These are phyloP conservation scores for Rhododendron molle DNA, from an alignment of 148 eudicot genomes.

Conservation along the genomic window DNA sequence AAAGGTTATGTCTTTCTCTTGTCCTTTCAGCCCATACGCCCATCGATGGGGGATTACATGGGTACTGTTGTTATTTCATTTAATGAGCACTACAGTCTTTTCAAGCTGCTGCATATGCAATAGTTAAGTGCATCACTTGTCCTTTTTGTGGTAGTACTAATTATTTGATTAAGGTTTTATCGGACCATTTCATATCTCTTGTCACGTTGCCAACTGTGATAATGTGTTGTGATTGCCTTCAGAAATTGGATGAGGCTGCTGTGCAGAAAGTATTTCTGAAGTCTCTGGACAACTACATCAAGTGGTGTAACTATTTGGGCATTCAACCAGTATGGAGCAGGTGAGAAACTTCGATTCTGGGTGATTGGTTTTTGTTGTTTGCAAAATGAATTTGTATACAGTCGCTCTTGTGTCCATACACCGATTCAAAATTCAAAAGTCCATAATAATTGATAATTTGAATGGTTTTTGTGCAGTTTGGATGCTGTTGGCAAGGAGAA, in stretches of 20 bases:
- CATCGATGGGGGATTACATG: neutral
- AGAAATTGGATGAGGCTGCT: slow-evolving; percentile 97
- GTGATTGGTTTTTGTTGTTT: neutral
- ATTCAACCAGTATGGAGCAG: slow-evolving; percentile 85
- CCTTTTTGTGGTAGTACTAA: neutral
- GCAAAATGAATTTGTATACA: neutral
- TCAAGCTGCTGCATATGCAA: neutral
- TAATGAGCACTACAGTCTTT: neutral
- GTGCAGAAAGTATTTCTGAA: slow-evolving; percentile 72
- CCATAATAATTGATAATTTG: neutral
- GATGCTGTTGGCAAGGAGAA: slow-evolving; percentile 82
- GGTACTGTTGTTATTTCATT: neutral
- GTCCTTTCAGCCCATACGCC: neutral
- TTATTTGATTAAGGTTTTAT: neutral
- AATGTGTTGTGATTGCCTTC: slow-evolving; percentile 23
- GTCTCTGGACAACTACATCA: slow-evolving; percentile 89
- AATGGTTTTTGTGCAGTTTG: slow-evolving; percentile 49
- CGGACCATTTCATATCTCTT: neutral
- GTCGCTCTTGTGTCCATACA: neutral
- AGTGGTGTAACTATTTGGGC: slow-evolving; percentile 86
- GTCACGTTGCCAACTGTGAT: neutral
- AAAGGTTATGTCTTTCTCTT: neutral
- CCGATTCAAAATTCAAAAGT: neutral
- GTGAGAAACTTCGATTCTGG: slow-evolving; percentile 36
- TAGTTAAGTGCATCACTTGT: neutral